phyloP scores from a whole-genome alignment of 768 basidiomycete genomes.

The Pleurotus citrinopileatus region DNA sequence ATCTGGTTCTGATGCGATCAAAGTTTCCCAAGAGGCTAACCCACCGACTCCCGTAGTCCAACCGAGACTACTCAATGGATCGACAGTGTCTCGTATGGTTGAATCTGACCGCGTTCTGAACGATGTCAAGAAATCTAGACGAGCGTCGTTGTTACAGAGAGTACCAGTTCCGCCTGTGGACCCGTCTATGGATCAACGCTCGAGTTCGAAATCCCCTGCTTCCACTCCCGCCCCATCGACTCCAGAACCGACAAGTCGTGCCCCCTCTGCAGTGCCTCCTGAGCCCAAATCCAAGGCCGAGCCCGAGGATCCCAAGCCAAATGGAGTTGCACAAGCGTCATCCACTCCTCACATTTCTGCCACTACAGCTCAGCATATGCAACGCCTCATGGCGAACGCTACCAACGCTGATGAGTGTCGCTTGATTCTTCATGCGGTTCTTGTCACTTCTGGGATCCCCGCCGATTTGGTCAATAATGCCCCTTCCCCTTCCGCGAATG shows the following conservation, averaged over 20 bases:
- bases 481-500: constrained; percentile 11
- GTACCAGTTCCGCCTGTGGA: constrained; percentile 6
- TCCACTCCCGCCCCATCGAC: not conserved
- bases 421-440: constrained; percentile 78
- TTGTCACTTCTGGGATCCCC: constrained; percentile 55
- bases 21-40: not conserved
- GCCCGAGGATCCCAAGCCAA: not conserved
- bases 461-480: constrained; percentile 26
- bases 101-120: not conserved
- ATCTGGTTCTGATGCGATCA: constrained; percentile 1
- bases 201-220: not conserved
- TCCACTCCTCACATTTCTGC: constrained; percentile 33
- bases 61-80: not conserved
- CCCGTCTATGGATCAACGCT: not conserved
- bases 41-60: not conserved
- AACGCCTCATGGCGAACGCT: constrained; percentile 61
- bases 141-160: constrained; percentile 3
- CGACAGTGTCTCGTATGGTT: not conserved
- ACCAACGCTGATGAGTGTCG: constrained; percentile 82
- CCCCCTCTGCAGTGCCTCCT: not conserved
- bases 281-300: not conserved
- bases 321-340: constrained; percentile 16
- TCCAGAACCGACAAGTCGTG: constrained; percentile 1
- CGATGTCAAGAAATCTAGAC: constrained; percentile 2
- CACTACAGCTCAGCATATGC: constrained; percentile 61